Conservation (phyloP, 352 stramenopile genomes). For the Pythium monospermum region DNA sequence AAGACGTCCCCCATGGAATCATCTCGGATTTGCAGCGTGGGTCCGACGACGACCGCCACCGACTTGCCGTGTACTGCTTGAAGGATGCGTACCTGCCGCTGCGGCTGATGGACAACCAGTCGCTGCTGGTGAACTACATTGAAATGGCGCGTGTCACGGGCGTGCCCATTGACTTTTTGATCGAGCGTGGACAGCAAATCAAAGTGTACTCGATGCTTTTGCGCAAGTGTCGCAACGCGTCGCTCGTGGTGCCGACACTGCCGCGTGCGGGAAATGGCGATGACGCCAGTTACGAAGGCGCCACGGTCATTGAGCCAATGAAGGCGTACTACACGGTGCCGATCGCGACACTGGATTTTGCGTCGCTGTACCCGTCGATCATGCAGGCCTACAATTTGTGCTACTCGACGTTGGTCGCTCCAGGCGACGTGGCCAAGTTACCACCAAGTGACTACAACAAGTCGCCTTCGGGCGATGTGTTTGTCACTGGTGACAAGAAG, state of each 20-base stretch:
- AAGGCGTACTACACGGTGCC: slow-evolving; percentile 99
- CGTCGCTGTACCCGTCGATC: slow-evolving; percentile 99
- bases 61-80: slow-evolving; percentile 98
- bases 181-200: slow-evolving; percentile 98
- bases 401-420: slow-evolving; percentile 97
- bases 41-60: slow-evolving; percentile 96
- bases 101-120: slow-evolving; percentile 97
- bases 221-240: slow-evolving; percentile 93
- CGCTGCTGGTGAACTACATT: slow-evolving; percentile 99
- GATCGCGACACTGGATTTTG: slow-evolving; percentile 99
- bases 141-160: slow-evolving; percentile 99
- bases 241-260: slow-evolving; percentile 95
- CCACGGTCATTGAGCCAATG: slow-evolving; percentile 99
- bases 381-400: slow-evolving; percentile 99
- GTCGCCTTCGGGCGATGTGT: slow-evolving; percentile 95
- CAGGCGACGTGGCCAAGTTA: slow-evolving; percentile 56
- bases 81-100: slow-evolving; percentile 98
- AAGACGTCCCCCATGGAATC: slow-evolving; percentile 99
- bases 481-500: slow-evolving; percentile 93
- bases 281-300: slow-evolving; percentile 95
- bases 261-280: slow-evolving; percentile 78
- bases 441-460: slow-evolving; percentile 83
- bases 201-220: slow-evolving; percentile 99
- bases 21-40: slow-evolving; percentile 94
- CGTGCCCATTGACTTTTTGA: slow-evolving; percentile 97